phyloP scores from a whole-genome alignment of 345 rosid genomes.

The Citrus medica region DNA sequence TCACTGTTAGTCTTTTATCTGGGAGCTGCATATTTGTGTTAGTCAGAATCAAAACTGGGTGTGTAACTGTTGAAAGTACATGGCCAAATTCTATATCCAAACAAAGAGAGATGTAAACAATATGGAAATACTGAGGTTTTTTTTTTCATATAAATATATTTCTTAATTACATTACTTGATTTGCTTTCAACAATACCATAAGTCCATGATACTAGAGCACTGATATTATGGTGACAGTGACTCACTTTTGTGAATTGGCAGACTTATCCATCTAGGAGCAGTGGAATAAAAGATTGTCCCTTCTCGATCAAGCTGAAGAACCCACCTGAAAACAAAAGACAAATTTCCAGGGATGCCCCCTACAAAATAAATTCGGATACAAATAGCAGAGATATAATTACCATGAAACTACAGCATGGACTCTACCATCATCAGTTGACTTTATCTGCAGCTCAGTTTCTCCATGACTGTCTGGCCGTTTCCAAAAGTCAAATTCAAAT shows the following conservation, averaged over 20 bases:
- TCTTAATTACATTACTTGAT: slow-evolving; percentile 6
- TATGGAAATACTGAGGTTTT: not conserved
- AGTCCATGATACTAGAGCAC: not conserved
- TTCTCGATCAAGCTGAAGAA: slow-evolving; percentile 82
- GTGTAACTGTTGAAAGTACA: not conserved
- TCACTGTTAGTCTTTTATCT: not conserved
- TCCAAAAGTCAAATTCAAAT: slow-evolving; percentile 95
- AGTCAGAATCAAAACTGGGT: not conserved
- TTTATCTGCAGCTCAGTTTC: slow-evolving; percentile 50
- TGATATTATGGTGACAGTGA: not conserved
- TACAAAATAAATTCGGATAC: not conserved
- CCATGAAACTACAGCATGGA: slow-evolving; percentile 87
- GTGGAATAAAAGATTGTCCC: slow-evolving; percentile 86
- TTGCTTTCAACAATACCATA: not conserved
- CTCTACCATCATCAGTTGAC: slow-evolving; percentile 56
- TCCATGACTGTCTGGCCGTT: slow-evolving; percentile 70
- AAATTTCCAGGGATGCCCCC: not conserved
- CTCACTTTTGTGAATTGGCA: slow-evolving; percentile 44
- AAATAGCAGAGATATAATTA: slow-evolving; percentile 27
- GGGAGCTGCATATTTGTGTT: not conserved
- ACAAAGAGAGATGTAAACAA: not conserved
- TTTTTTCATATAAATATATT: not conserved
- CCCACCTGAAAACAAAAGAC: slow-evolving; percentile 60
- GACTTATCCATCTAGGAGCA: slow-evolving; percentile 81
- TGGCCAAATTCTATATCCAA: not conserved